Evolutionary conservation across 257 asterid species (phyloP).

Genomic region (Mitragyna speciosa): DNA sequence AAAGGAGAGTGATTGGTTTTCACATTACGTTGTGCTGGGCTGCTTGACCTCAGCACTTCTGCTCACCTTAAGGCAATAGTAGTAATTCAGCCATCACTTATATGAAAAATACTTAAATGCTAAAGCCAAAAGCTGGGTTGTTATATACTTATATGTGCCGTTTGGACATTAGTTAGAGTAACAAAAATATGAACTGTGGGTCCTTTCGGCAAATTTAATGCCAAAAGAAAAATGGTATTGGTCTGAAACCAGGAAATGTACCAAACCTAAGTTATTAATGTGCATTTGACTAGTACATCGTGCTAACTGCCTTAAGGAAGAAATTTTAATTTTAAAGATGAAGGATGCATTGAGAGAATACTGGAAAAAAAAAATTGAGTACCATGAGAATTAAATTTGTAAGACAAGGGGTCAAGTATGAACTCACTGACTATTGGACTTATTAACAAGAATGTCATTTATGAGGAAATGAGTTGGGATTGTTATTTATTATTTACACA

Average conservation of each 20-base stretch:
- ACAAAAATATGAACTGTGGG: neutral
- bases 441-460: too few species aligned
- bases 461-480: too few species aligned
- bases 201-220: neutral
- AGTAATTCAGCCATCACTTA: neutral
- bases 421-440: too few species aligned
- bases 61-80: too few species aligned
- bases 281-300: neutral
- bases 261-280: neutral
- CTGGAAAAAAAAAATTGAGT: too few species aligned
- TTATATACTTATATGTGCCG: neutral
- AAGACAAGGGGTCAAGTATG: too few species aligned
- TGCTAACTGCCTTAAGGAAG: too few species aligned
- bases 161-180: neutral
- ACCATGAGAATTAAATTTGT: too few species aligned
- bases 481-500: too few species aligned
- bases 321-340: too few species aligned
- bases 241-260: neutral
- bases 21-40: slow-evolving; percentile 47
- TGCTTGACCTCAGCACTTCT: slow-evolving; percentile 65
- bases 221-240: neutral
- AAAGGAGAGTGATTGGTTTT: neutral
- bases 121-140: slow-evolving; percentile 2
- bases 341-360: too few species aligned
- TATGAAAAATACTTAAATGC: neutral